Base-by-base conservation (phyloP, 2,329 filamentous ascomycete genomes). In the Cordyceps fumosorosea region DNA sequence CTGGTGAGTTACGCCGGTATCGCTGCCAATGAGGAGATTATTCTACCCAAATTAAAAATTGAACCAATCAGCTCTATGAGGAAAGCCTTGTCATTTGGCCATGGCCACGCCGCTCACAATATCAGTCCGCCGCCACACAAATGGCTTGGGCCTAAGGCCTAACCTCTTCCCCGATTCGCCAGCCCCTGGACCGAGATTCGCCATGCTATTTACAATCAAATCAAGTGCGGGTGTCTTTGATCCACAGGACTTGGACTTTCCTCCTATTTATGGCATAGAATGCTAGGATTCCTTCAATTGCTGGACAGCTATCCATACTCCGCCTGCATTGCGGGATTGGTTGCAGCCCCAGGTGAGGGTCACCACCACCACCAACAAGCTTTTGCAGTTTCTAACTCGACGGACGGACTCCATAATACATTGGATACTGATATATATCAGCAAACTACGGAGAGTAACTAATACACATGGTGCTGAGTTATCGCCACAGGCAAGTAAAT, bases 231-330 rank as follows among this genome's bases (percentile, higher is more conserved):
- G 29, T n/a, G 5, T 6, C 45, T 29, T 56, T 20, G 42, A 29
- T 52, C 53, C 51, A 62, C 52, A 47, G 26, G 22, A 29, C 47
- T 51, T 56, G 44, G n/a, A 51, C 22, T 40, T 56, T n/a, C 45
- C 24, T n/a, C 69, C 20, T 68, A 37, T 37, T 37, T 37, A 37
- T 12, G 34, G 34, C 10, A 37, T 37, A 37, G 4, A 32, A 32
- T 32, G 29, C 29, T 8, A 5, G 34, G 34, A 12, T 3, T 37
- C 34, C 5, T 12, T 12, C 34, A 10, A 7, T 12, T 37, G 34
- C 34, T 14, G 6, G 34, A 37, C 34, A 14, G 29, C 34, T 37
- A 7, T 29, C 5, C 29, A 29, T 29, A 6, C 29, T 32, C 29
- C 29, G 29, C 29, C 4, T 32, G 29, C 10, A 34, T 34, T 34